A percentile compares a stretch with the other conserved stretches of the same genome.
Evolutionary conservation across 441 rosid genomes (phyloP).

Genomic region (Jatropha multifida): DNA sequence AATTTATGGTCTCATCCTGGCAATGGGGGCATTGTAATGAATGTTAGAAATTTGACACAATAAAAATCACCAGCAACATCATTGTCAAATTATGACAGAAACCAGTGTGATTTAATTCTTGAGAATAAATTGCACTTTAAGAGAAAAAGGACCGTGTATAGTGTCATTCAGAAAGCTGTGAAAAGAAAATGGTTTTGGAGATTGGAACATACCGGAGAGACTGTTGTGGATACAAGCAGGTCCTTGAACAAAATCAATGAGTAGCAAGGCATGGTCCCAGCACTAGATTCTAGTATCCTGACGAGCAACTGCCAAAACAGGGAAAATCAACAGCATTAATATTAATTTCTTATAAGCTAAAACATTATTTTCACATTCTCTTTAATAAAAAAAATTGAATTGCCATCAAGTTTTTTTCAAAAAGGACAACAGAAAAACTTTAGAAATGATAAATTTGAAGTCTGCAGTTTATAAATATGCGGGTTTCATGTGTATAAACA

Average conservation of each 20-base stretch:
- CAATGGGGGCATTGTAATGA: constrained; percentile 20
- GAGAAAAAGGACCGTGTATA: constrained; percentile 10
- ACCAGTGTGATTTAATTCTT: constrained; percentile 6
- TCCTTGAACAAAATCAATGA: constrained; percentile 85
- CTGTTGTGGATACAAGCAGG: constrained; percentile 85
- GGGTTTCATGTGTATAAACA: not conserved
- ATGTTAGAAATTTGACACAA: constrained; percentile 23
- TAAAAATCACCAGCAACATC: constrained; percentile 13
- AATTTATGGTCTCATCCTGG: constrained; percentile 84
- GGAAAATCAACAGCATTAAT: not conserved
- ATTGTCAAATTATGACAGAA: constrained; percentile 7
- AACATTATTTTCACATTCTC: not conserved
- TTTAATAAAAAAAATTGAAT: not conserved
- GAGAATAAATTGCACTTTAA: constrained; percentile 10
- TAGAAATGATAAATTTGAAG: not conserved
- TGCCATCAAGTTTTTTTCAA: not conserved
- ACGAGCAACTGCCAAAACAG: constrained; percentile 73
- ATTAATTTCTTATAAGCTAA: not conserved
- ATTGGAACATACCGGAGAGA: constrained; percentile 68
- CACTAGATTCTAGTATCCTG: constrained; percentile 71
- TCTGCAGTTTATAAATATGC: not conserved
- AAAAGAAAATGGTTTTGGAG: constrained; percentile 20
- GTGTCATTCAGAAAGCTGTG: constrained; percentile 11
- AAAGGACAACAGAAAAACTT: not conserved
- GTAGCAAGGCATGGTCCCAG: constrained; percentile 60